phyloP scores from a whole-genome alignment of 169 alveolate genomes.

The Cryptosporidium viatorum region DNA sequence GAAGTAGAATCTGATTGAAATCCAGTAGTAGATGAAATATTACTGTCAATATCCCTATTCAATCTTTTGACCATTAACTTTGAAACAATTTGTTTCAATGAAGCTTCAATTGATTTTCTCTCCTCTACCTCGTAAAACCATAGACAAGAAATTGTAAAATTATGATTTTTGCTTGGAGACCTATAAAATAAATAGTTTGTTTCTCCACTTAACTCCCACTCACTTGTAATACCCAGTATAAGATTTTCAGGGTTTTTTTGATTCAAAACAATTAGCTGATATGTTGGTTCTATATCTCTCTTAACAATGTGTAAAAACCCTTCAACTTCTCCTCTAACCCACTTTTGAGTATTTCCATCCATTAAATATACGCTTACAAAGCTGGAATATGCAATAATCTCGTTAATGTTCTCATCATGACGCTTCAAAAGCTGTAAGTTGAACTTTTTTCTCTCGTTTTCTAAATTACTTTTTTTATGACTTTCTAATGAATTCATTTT shows the following conservation, averaged over 20 bases:
- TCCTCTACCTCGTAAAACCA: conserved; percentile 74
- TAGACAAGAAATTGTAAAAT: conserved; percentile 25
- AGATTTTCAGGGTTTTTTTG: conserved; percentile 72
- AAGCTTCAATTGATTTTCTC: conserved; percentile 38
- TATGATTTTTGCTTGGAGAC: not conserved
- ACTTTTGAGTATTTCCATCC: conserved; percentile 61
- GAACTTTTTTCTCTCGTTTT: conserved; percentile 40
- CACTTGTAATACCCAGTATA: conserved; percentile 33
- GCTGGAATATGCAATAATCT: conserved; percentile 59
- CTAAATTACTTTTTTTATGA: conserved; percentile 8
- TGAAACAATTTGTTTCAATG: conserved; percentile 29
- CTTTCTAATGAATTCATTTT: conserved; percentile 10
- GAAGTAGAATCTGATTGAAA: conserved; percentile 1
- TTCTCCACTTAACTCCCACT: conserved; percentile 73
- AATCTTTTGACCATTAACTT: conserved; percentile 6
- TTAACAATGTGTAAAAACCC: conserved; percentile 66
- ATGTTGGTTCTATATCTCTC: conserved; percentile 46
- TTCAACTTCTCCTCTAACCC: conserved; percentile 74
- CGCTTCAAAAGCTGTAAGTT: conserved; percentile 58
- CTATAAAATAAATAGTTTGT: conserved; percentile 59
- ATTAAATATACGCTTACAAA: conserved; percentile 72
- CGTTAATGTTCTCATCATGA: conserved; percentile 56
- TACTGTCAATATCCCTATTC: conserved; percentile 1
- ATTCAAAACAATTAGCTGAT: conserved; percentile 60
- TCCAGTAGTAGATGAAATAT: not conserved